phyloP scores from a whole-genome alignment of 495 filamentous ascomycete species.

The Thozetella sp. region DNA sequence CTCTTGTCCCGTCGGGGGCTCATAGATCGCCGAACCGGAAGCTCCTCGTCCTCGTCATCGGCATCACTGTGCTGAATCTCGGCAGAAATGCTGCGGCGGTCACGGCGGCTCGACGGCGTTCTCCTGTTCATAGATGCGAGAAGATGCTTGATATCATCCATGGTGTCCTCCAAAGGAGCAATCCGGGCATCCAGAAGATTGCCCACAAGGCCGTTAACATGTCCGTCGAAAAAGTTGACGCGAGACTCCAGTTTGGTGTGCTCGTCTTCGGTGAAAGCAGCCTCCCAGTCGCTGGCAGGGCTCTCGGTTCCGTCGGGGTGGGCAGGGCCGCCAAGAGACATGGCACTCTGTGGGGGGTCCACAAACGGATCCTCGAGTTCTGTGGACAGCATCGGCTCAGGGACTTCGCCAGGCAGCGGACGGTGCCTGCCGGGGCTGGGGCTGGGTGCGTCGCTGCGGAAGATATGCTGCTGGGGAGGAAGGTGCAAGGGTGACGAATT shows the following conservation, averaged over 20 bases:
- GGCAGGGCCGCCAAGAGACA: constrained; percentile 54
- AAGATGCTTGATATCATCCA: constrained; percentile 72
- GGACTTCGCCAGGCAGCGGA: constrained; percentile 27
- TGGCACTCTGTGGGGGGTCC: constrained; percentile 36
- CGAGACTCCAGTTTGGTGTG: constrained; percentile 77
- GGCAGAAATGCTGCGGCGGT: constrained; percentile 59
- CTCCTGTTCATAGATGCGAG: constrained; percentile 49
- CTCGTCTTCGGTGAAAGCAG: constrained; percentile 78
- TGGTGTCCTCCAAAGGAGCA: constrained; percentile 74
- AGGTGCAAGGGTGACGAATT: constrained; percentile 57
- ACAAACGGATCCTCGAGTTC: constrained; percentile 51
- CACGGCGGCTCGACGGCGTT: constrained; percentile 43
- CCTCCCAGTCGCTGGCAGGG: constrained; percentile 87
- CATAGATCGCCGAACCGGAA: constrained; percentile 60
- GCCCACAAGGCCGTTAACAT: constrained; percentile 82
- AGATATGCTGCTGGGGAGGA: constrained; percentile 49
- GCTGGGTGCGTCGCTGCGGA: constrained; percentile 74
- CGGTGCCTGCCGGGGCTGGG: constrained; percentile 69
- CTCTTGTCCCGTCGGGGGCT: constrained; percentile 73
- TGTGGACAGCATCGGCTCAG: constrained; percentile 31
- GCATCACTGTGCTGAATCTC: constrained; percentile 82
- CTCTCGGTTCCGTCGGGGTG: constrained; percentile 68
- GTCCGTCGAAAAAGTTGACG: constrained; percentile 80
- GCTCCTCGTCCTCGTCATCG: constrained; percentile 88
- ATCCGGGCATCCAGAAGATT: constrained; percentile 75